These are phyloP conservation scores for Paraglomus brasilianum DNA, from an alignment of 192 early-diverging fungal genomes.

Conservation along the genomic window DNA sequence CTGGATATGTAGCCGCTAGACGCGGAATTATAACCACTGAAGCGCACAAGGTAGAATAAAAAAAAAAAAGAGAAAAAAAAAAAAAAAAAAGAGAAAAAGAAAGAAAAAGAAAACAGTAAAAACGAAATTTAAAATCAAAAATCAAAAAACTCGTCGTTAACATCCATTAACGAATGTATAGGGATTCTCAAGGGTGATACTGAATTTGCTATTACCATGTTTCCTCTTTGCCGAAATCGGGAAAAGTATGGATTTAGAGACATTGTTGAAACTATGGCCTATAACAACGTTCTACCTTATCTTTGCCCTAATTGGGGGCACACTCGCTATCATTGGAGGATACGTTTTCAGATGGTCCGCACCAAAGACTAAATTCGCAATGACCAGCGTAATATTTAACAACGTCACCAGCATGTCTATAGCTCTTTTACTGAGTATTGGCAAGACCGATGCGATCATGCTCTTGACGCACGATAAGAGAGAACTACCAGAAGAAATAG, in stretches of 20 bases:
- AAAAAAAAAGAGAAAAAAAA: too few relatives aligned
- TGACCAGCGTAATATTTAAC: conserved; percentile 32
- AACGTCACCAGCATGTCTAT: conserved; percentile 30
- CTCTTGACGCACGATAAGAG: conserved; percentile 6
- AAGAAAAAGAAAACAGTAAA: too few relatives aligned
- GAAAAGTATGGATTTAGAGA: conserved; percentile 21
- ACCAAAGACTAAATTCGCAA: conserved; percentile 22
- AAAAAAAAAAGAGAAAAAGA: too few relatives aligned
- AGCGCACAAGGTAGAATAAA: conserved; percentile 2
- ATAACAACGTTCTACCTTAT: conserved; percentile 18
- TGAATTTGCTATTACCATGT: conserved; percentile 31
- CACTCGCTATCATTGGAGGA: conserved; percentile 24
- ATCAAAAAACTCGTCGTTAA: too few relatives aligned
- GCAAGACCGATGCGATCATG: conserved; percentile 9
- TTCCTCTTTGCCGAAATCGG: conserved; percentile 27
- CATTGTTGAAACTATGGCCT: conserved; percentile 27
- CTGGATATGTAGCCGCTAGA: conserved; percentile 18
- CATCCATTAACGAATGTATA: neutral
- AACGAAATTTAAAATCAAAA: too few relatives aligned
- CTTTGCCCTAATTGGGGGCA: neutral
- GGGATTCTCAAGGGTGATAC: conserved; percentile 18
- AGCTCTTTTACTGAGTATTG: conserved; percentile 29
- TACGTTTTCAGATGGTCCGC: conserved; percentile 19
- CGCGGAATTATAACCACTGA: conserved; percentile 4
- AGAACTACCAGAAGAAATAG: conserved; percentile 10